Base-by-base conservation (phyloP, 257 asterid species). In the Salvia miltiorrhiza region DNA sequence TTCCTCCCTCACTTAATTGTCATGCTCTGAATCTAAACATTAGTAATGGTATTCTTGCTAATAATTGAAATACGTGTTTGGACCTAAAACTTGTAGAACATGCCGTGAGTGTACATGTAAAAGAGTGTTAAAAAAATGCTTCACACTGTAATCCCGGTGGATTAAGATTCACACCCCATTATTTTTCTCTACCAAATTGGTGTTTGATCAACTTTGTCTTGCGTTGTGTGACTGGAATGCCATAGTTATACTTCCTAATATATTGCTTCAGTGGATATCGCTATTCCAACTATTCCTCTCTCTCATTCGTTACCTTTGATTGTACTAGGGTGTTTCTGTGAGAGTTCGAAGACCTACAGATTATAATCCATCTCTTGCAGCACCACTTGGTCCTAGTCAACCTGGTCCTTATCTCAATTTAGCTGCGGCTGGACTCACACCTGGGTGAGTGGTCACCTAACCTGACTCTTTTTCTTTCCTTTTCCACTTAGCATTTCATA, bases 311-410 rank as follows among this genome's bases (percentile, higher is more conserved):
- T 54, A 45, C 43, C 43, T 69, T 68, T 69, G 9, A 9, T 68
- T 49, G 10, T 55, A 52, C 28, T 72, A 84, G 89, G 87, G 87
- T 21, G 89, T 79, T 57, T 77, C 89, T 13, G 87, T 84, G 74
- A 79, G 85, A 69, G 85, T 84, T 41, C 76, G 85, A 73, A 81
- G 89, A 55, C 86, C 89, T 21, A 84, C 85, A 37, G 89, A 84
- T 71, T 84, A 84, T 57, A 84, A 77, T 67, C 85, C 85, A 63
- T 77, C 89, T 35, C 74, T 77, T 67, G 89, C 89, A 69, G 86
- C 86, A 53, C 75, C 82, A 4, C 89, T 84, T 39, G 89, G 89
- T 75, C 89, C 89, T 17, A 84, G 86, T 64, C 89, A 81, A 77
- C 89, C 89, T 19, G 80, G 81, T 73, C 83, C 89, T 14, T 64